Evolutionary conservation across 768 basidiomycete genomes (phyloP).

Genomic region (Pleurotus eryngii): DNA sequence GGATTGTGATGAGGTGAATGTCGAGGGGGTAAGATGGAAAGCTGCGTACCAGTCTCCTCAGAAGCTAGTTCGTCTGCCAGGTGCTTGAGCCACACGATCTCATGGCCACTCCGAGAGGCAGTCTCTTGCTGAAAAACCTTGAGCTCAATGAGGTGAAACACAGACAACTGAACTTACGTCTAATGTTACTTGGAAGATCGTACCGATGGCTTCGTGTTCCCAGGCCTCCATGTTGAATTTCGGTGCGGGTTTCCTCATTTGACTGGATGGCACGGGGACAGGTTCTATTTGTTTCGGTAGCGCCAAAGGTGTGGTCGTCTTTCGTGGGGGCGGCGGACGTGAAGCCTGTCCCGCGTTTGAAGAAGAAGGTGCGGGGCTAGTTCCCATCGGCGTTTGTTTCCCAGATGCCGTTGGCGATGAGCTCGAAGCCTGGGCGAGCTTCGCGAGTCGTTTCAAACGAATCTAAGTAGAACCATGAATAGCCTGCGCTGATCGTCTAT

Average conservation of each 20-base stretch:
- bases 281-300: slow-evolving; percentile 27
- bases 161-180: slow-evolving; percentile 46
- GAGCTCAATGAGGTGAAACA: slow-evolving; percentile 13
- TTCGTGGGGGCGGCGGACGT: slow-evolving; percentile 26
- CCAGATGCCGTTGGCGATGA: slow-evolving; percentile 34
- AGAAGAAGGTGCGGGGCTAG: slow-evolving; percentile 14
- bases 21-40: neutral
- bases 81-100: slow-evolving; percentile 80
- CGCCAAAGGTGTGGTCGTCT: slow-evolving; percentile 33
- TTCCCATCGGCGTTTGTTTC: slow-evolving; percentile 22
- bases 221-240: slow-evolving; percentile 61
- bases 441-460: slow-evolving; percentile 87
- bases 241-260: slow-evolving; percentile 30
- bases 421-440: slow-evolving; percentile 51
- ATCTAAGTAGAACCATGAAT: slow-evolving; percentile 51
- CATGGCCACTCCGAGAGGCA: slow-evolving; percentile 60
- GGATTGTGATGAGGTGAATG: neutral
- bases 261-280: slow-evolving; percentile 41
- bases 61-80: slow-evolving; percentile 64
- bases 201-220: slow-evolving; percentile 69
- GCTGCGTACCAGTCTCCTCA: slow-evolving; percentile 49
- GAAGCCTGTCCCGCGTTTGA: slow-evolving; percentile 10
- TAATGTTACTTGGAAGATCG: slow-evolving; percentile 76
- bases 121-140: slow-evolving; percentile 43
- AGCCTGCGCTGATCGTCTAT: neutral